Conservation (phyloP, 2,329 filamentous ascomycete genomes). For the Anthostomella pinea region DNA sequence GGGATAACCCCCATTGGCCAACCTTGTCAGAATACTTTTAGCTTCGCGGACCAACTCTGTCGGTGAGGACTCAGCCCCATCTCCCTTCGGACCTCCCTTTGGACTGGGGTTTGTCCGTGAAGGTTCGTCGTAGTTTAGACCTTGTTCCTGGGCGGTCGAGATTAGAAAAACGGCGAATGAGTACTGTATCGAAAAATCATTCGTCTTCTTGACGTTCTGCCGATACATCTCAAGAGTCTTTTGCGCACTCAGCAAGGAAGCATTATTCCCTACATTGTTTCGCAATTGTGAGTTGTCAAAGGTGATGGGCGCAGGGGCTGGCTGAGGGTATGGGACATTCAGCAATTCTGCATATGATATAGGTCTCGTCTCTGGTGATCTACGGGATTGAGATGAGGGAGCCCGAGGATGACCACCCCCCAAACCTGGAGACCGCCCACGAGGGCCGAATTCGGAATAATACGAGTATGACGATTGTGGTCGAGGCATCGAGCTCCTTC, state of each 20-base stretch:
- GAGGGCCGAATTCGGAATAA: constrained; percentile 64
- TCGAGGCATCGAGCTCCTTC: constrained; percentile 59
- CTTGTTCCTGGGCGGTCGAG: constrained; percentile 79
- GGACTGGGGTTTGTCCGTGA: constrained; percentile 44
- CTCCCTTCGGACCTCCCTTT: constrained; percentile 35
- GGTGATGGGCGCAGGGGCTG: constrained; percentile 61
- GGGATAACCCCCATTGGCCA: constrained; percentile 85
- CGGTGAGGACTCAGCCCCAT: constrained; percentile 46
- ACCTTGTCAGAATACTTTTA: constrained; percentile 79
- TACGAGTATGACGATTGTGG: constrained; percentile 76
- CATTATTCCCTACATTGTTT: constrained; percentile 79
- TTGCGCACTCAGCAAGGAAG: constrained; percentile 83
- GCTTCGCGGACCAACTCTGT: constrained; percentile 80
- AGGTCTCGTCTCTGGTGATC: constrained; percentile 53
- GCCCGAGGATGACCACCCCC: constrained; percentile 40
- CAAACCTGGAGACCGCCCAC: constrained; percentile 60
- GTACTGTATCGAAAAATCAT: constrained; percentile 85
- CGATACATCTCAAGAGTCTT: constrained; percentile 98
- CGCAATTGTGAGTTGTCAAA: constrained; percentile 82
- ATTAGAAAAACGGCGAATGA: constrained; percentile 96
- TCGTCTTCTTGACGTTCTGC: constrained; percentile 95
- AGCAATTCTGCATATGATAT: constrained; percentile 59
- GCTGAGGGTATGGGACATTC: constrained; percentile 76
- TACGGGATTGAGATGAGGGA: constrained; percentile 52
- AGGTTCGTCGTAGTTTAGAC: constrained; percentile 50